Base-by-base conservation (phyloP, 495 filamentous ascomycete genomes). In the Pyrenula aspistea region DNA sequence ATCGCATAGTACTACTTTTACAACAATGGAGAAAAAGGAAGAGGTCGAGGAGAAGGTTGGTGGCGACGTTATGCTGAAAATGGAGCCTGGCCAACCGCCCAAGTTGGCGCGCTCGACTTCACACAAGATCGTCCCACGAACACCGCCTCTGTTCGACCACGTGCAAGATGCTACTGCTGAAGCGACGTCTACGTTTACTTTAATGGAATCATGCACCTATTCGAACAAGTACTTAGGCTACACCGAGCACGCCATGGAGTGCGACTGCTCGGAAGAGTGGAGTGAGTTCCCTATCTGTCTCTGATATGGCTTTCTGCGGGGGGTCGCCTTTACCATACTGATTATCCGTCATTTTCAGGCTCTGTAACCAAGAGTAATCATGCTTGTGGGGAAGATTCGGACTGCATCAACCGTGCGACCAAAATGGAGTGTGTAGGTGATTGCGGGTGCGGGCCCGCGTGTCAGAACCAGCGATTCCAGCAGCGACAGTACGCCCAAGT, bases 361-460 rank as follows among this genome's bases (percentile, higher is more conserved):
- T 67, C 70, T 19, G 76, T 73, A 58, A 76, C 68, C 60, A 75
- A 70, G 22, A 66, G 63, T 52, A 99, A 99, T 72, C 71, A 83
- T 65, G 91, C 93, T 53, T 99, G 93, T 69, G 93, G 89, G 47
- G 89, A 94, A 60, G 90, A 97, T 70, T 96, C 93, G 19, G 93
- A 97, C 69, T 99, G 93, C 69, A 99, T 99, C 73, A 99, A 99
- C 67, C 89, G 94, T 66, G 86, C 88, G 55, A 97, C 93, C 25
- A 96, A 95, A 65, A 95, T 99, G 77, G 93, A 99, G 69, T 99
- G 93, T 67, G 78, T 88, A 20, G 83, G 84, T 49, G 80, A 82
- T 58, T 96, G 91, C 70, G 84, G 87, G 61, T 99, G 93, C 72
- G 92, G 91, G 48, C 67, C 78, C 25, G 83, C 81, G 49, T 99